phyloP scores from a whole-genome alignment of 495 filamentous ascomycete species.

The Lepidopterella palustris region DNA sequence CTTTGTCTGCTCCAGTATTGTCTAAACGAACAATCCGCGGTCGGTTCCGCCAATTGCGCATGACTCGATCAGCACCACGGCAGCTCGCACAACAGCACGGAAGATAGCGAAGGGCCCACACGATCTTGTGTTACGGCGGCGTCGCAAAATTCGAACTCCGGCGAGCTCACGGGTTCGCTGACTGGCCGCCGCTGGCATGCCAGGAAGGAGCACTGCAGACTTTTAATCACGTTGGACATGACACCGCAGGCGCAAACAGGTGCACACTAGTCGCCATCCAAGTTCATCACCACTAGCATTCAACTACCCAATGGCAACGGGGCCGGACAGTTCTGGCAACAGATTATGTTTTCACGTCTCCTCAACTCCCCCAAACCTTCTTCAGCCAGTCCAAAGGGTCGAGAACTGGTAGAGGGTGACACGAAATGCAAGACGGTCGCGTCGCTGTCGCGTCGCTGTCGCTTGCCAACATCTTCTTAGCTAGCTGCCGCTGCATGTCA shows the following conservation, averaged over 20 bases:
- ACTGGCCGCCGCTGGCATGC: constrained; percentile 7
- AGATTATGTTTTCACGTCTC: background rate
- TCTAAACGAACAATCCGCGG: constrained; percentile 12
- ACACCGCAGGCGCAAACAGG: constrained; percentile 14
- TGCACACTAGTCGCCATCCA: background rate
- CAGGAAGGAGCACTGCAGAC: constrained; percentile 21
- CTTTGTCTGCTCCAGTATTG: constrained; percentile 20
- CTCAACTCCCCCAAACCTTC: background rate
- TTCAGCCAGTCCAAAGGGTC: background rate
- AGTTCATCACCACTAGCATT: background rate
- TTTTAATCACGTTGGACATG: constrained; percentile 22
- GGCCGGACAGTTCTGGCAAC: constrained; percentile 6
- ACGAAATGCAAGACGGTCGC: constrained; percentile 1
- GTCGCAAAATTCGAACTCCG: background rate
- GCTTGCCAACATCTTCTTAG: background rate
- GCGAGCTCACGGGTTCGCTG: background rate
- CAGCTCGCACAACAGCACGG: background rate
- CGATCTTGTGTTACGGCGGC: background rate
- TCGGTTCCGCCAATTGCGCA: constrained; percentile 13
- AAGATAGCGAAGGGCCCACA: background rate
- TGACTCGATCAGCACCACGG: background rate
- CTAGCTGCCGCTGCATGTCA: constrained; percentile 5
- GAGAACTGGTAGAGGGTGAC: background rate
- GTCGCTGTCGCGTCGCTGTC: constrained; percentile 1
- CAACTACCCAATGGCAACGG: too few relatives aligned